Conservation (phyloP, 2,329 filamentous ascomycete genomes). For the Colletotrichum shisoi region DNA sequence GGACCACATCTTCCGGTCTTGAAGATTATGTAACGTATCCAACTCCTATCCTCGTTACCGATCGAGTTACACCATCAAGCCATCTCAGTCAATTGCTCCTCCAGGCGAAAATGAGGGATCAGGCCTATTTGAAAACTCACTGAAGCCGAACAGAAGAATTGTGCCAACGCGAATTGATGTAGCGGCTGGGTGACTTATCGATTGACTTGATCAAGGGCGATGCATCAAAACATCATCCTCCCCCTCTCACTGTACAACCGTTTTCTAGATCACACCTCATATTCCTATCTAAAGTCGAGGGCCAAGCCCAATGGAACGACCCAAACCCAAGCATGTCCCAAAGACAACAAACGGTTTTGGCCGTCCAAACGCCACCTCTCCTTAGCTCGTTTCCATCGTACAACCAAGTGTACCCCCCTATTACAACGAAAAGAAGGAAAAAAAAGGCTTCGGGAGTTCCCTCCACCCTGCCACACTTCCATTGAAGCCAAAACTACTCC, state of each 20-base stretch:
- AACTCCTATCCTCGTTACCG: neutral
- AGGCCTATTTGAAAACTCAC: too few relatives aligned
- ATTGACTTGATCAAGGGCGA: too few relatives aligned
- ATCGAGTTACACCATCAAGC: neutral
- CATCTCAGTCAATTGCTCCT: too few relatives aligned
- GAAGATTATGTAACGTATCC: constrained; percentile 21
- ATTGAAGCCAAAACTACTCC: constrained; percentile 29
- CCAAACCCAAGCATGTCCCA: constrained; percentile 15
- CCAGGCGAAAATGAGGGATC: too few relatives aligned
- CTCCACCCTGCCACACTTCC: constrained; percentile 18
- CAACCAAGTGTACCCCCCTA: constrained; percentile 9
- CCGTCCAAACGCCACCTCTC: constrained; percentile 5
- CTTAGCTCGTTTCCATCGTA: neutral
- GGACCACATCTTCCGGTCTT: constrained; percentile 17
- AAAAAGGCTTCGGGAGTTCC: constrained; percentile 22
- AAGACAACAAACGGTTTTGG: too few relatives aligned
- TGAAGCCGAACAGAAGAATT: too few relatives aligned
- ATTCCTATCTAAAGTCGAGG: constrained; percentile 6
- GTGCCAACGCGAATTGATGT: too few relatives aligned
- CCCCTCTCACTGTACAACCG: neutral
- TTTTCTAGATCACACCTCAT: constrained; percentile 4
- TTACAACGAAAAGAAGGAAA: constrained; percentile 9
- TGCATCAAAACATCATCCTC: too few relatives aligned
- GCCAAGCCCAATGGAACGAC: constrained; percentile 1
- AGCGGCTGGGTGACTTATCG: too few relatives aligned